phyloP scores from a whole-genome alignment of 164 flowering plant genomes.

The Nymphaea thermarum region DNA sequence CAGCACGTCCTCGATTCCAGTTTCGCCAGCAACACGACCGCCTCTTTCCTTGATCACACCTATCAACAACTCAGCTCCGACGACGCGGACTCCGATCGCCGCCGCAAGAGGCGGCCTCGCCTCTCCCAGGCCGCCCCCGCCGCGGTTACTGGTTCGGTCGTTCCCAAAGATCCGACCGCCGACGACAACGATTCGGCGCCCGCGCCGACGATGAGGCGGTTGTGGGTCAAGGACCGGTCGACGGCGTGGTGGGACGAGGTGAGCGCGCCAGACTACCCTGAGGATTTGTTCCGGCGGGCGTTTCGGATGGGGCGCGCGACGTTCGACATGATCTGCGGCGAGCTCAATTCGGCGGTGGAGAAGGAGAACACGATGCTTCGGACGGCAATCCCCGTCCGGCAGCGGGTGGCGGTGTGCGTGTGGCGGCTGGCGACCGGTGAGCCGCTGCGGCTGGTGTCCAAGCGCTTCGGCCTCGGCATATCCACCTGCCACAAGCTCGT shows the following conservation, averaged over 20 bases:
- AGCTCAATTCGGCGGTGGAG: constrained; percentile 47
- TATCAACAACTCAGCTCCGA: background rate
- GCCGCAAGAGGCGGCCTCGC: background rate
- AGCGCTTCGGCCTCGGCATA: constrained; percentile 71
- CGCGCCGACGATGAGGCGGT: constrained; percentile 22
- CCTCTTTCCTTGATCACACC: background rate
- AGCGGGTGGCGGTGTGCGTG: constrained; percentile 77
- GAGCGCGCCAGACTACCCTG: constrained; percentile 55
- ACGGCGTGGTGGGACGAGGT: constrained; percentile 81
- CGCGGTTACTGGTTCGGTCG: background rate
- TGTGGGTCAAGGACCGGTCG: constrained; percentile 84
- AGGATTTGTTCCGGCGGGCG: constrained; percentile 42
- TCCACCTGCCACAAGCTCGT: constrained; percentile 87
- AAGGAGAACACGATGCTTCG: constrained; percentile 81
- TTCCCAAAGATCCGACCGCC: background rate
- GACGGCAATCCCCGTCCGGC: constrained; percentile 74
- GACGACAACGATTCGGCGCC: background rate
- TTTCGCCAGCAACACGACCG: background rate
- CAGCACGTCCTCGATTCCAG: background rate
- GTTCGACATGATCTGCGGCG: constrained; percentile 66
- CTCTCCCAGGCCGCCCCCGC: background rate
- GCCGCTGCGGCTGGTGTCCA: constrained; percentile 68
- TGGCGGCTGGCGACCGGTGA: constrained; percentile 85
- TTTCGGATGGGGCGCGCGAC: constrained; percentile 76
- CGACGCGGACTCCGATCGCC: background rate